phyloP scores from a whole-genome alignment of 1,284 basidiomycete genomes.

The Ustilago nuda region DNA sequence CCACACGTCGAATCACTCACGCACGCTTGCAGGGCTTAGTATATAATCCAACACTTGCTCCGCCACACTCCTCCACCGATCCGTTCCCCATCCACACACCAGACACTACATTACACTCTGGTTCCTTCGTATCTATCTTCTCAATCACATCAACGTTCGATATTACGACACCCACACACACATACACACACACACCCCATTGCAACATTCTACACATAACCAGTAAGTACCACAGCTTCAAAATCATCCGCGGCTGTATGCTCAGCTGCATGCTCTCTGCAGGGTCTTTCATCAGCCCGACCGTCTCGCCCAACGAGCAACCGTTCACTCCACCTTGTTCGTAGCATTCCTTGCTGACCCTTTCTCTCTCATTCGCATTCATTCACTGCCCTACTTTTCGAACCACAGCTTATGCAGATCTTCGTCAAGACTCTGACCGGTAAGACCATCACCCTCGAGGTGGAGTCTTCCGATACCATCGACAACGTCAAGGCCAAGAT shows the following conservation, averaged over 20 bases:
- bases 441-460: constrained; percentile 95
- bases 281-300: constrained; percentile 24
- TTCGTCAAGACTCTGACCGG: constrained; percentile 82
- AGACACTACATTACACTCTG: constrained; percentile 10
- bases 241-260: constrained; percentile 33
- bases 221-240: constrained; percentile 28
- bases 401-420: constrained; percentile 58
- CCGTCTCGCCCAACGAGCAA: constrained; percentile 19
- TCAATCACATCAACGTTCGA: neutral
- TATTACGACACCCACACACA: neutral
- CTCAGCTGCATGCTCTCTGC: constrained; percentile 29
- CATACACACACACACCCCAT: neutral
- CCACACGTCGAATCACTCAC: neutral
- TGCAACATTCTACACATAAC: neutral
- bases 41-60: constrained; percentile 36
- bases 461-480: constrained; percentile 90
- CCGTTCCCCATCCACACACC: constrained; percentile 15
- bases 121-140: neutral
- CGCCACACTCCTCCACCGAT: neutral
- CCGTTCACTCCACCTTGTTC: neutral
- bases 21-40: constrained; percentile 7
- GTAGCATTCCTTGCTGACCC: constrained; percentile 10
- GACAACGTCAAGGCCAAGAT: constrained; percentile 77
- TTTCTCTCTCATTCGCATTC: neutral
- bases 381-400: neutral